Base-by-base conservation (phyloP, 257 asterid species). In the Przewalskia tangutica region DNA sequence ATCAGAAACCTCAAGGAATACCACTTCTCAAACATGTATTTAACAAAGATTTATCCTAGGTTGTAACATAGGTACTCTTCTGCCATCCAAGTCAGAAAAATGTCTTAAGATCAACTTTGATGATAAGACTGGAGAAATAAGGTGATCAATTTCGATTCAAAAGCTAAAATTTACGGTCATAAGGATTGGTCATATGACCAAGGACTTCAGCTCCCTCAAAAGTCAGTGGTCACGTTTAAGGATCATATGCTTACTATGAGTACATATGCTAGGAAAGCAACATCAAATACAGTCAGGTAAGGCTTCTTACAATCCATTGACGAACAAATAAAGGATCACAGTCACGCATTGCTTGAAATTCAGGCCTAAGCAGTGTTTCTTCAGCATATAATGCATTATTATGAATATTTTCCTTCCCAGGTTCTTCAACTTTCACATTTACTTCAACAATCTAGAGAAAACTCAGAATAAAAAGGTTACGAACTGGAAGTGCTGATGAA, bases 371-470 rank as follows among this genome's bases (percentile, higher is more conserved):
- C 82, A 90, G 55, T 83, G 99, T 92, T 90, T 95, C 98, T 89
- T 92, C 97, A 12, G 97, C 97, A 84, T 91, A 93, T 88, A 95
- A 95, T 60, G 99, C 99, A 84, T 95, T 95, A 77, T 92, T 90
- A 87, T 95, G 99, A 81, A 92, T 86, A 85, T 95, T 95, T 67
- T 92, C 90, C 60, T 92, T 88, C 85, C 99, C 99, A 53, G 98
- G 96, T 84, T 91, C 97, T 90, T 92, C 99, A 66, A 93, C 94
- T 88, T 88, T 92, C 79, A 91, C 93, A 84, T 95, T 95, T 89
- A 95, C 91, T 92, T 95, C 99, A 88, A 92, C 97, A 84, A 95
- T 97, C 98, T 95, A 84, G 64, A 56, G 46, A 56, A 81, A 36
- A 50, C 62, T 46, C 67, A 7, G 59, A 56, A 5, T 40, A 79